phyloP scores from a whole-genome alignment of 2,329 filamentous ascomycete genomes.

The Botrytis deweyae region DNA sequence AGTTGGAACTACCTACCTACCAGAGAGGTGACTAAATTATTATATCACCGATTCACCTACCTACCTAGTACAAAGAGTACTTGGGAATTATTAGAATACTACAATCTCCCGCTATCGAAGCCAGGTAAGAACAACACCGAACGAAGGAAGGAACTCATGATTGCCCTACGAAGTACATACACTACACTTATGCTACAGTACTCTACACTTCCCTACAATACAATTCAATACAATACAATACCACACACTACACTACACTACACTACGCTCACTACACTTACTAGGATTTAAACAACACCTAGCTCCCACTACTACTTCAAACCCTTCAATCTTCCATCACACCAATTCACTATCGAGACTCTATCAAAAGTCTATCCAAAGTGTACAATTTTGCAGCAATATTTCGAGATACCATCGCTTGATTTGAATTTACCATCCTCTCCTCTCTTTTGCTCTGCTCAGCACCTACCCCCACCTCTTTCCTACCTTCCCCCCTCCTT shows the following conservation, averaged over 20 bases:
- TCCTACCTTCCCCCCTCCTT: background rate
- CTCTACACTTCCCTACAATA: too few relatives aligned
- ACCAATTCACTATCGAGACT: background rate
- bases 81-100: background rate
- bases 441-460: background rate
- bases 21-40: background rate
- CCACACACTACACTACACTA: background rate
- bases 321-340: background rate
- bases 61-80: background rate
- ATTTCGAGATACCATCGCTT: constrained; percentile 1
- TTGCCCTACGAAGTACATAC: background rate
- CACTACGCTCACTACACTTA: background rate
- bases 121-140: background rate
- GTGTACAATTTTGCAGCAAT: background rate
- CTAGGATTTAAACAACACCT: background rate
- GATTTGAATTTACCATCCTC: background rate
- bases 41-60: background rate
- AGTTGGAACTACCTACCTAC: background rate
- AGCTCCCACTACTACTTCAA: background rate
- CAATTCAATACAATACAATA: too few relatives aligned
- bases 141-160: background rate
- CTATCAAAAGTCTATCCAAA: background rate
- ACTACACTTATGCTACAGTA: too few relatives aligned
- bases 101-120: background rate
- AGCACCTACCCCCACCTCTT: background rate